Evolutionary conservation across 371 early-diverging fungal species (phyloP).

Genomic region (Actinomortierella wolfii): DNA sequence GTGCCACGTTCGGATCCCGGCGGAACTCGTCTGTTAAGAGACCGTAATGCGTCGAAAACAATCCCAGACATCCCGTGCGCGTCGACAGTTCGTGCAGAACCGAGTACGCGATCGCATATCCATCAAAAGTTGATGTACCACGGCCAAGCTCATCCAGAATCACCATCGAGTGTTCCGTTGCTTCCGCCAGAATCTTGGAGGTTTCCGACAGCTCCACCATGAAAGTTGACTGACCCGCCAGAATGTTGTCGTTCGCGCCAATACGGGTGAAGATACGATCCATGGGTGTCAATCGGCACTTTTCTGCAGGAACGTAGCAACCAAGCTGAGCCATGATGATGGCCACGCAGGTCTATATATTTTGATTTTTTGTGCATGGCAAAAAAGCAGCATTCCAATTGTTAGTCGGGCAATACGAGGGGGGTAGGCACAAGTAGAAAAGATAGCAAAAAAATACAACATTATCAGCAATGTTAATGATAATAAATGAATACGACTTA

Average conservation of each 20-base stretch:
- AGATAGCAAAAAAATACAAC: constrained; percentile 2
- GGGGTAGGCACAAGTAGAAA: not conserved
- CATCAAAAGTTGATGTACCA: constrained; percentile 99
- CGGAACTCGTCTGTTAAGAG: constrained; percentile 86
- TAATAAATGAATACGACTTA: constrained; percentile 36
- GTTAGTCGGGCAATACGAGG: not conserved
- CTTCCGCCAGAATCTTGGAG: constrained; percentile 89
- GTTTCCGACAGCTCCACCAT: constrained; percentile 99
- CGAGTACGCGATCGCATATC: constrained; percentile 96
- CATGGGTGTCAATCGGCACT: constrained; percentile 84
- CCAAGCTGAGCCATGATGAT: constrained; percentile 99
- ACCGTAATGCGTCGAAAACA: constrained; percentile 99
- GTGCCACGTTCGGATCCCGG: constrained; percentile 60
- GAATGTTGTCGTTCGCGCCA: constrained; percentile 97
- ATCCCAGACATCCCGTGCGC: constrained; percentile 85
- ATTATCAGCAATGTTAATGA: constrained; percentile 1
- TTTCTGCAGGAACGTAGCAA: constrained; percentile 91
- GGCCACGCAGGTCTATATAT: constrained; percentile 84
- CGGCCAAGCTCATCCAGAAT: constrained; percentile 99
- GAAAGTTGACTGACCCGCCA: constrained; percentile 99
- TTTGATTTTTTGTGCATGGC: not conserved
- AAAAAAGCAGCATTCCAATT: too few relatives aligned
- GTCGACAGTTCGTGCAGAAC: constrained; percentile 89
- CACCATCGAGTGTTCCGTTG: constrained; percentile 94
- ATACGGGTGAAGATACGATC: constrained; percentile 98